These are phyloP conservation scores for Tulasnella sp. DNA, from an alignment of 768 basidiomycete genomes.

Conservation along the genomic window DNA sequence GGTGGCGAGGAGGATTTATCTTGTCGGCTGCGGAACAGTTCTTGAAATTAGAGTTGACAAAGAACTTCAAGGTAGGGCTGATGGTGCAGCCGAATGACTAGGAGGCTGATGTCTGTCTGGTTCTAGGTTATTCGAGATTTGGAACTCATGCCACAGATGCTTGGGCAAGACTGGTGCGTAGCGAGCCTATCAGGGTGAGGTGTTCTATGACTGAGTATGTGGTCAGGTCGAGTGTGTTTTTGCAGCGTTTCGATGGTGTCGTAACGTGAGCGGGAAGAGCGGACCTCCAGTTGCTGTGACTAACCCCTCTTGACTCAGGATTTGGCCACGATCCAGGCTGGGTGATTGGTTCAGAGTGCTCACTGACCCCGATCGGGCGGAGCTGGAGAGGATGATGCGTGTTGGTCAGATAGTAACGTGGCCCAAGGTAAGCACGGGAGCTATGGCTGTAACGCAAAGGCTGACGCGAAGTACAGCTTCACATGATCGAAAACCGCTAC, in stretches of 20 bases:
- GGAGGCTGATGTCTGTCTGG: not conserved
- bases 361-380: conserved; percentile 66
- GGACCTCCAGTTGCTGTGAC: not conserved
- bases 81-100: not conserved
- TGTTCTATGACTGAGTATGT: not conserved
- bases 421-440: conserved; percentile 59
- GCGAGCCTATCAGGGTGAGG: not conserved
- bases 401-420: conserved; percentile 89
- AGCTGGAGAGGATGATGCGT: conserved; percentile 74
- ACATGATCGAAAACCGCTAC: conserved; percentile 88
- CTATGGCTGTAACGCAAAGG: too few relatives aligned
- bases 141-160: conserved; percentile 82
- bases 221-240: conserved; percentile 62
- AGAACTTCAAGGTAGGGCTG: conserved; percentile 70
- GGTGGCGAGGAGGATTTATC: conserved; percentile 92
- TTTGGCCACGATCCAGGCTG: conserved; percentile 8
- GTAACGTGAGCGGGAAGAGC: conserved; percentile 83
- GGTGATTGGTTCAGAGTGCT: conserved; percentile 57
- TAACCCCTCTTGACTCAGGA: conserved; percentile 38
- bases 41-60: conserved; percentile 88
- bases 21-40: conserved; percentile 88
- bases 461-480: conserved; percentile 39
- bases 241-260: conserved; percentile 83
- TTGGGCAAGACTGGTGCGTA: conserved; percentile 76
- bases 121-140: conserved; percentile 82